These are phyloP conservation scores for Hypomyces perniciosus DNA, from an alignment of 2,329 filamentous ascomycete genomes.

Conservation along the genomic window DNA sequence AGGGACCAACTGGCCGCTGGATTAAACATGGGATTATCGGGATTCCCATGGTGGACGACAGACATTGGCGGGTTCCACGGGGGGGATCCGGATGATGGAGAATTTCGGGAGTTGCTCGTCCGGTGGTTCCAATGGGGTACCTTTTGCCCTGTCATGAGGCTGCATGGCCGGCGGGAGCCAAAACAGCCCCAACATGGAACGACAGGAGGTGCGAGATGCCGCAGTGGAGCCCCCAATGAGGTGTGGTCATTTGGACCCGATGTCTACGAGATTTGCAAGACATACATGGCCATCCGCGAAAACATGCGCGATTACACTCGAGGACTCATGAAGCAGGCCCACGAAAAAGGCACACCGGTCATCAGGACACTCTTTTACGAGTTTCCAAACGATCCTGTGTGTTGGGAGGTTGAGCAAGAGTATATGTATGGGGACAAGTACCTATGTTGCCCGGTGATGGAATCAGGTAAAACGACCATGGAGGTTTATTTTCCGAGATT, in stretches of 20 bases:
- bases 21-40: slow-evolving; percentile 59
- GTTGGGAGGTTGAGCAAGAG: slow-evolving; percentile 54
- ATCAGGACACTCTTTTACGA: slow-evolving; percentile 60
- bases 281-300: slow-evolving; percentile 54
- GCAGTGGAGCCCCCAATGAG: slow-evolving; percentile 52
- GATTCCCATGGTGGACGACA: slow-evolving; percentile 64
- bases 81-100: slow-evolving; percentile 48
- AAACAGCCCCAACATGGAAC: slow-evolving; percentile 30
- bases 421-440: slow-evolving; percentile 60
- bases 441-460: slow-evolving; percentile 50
- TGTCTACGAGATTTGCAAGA: slow-evolving; percentile 54
- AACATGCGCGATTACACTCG: slow-evolving; percentile 52
- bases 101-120: slow-evolving; percentile 57
- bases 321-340: slow-evolving; percentile 52
- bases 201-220: slow-evolving; percentile 36
- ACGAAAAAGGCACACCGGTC: slow-evolving; percentile 53
- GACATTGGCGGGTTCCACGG: slow-evolving; percentile 67
- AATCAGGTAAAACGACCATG: slow-evolving; percentile 37
- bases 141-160: slow-evolving; percentile 61
- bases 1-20: slow-evolving; percentile 57
- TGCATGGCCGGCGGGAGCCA: slow-evolving; percentile 62
- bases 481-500: slow-evolving; percentile 53
- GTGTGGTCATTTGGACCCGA: slow-evolving; percentile 61
- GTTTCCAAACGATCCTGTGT: slow-evolving; percentile 48
- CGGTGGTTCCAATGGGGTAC: slow-evolving; percentile 66